Evolutionary conservation across 257 asterid species (phyloP), one percentile per base, ranked within the genome.

Genomic region (Gardenia jasminoides): DNA sequence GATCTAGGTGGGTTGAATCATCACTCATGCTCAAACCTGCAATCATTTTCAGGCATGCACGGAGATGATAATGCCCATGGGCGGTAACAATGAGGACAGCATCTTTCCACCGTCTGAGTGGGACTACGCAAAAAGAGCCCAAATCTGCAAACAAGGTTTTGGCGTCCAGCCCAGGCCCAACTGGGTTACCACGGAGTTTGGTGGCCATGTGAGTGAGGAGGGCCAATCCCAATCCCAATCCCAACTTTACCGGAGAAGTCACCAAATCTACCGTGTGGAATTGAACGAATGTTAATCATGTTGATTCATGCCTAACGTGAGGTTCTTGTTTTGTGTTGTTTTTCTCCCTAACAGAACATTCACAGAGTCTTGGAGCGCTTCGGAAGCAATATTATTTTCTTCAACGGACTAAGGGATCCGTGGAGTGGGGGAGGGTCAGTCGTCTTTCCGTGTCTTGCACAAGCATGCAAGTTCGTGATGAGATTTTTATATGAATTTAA

Each of bases 391-490:
- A 94, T 93, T 70, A 89, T 94, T 78, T 94, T 94, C 92, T 94
- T 88, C 67, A 94, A 93, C 77, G 99, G 99, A 24, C 71, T 88
- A 72, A 89, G 97, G 84, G 99, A 94, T 89, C 98, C 97, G 10
- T 94, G 99, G 98, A 93, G 99, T 67, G 96, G 94, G 33, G 99
- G 96, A 84, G 99, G 99, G 98, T 92, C 79, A 64, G 68, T 36
- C 5, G 16, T 41, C 67, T 67, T 33, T 59, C 12, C 33, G 1
- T 36, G 0, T 20, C 11, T 8, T 43, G 7, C 46, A 43, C 46
- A 43, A 43, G 46, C 46, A 43, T 7, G 7, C 46, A 43, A 43
- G 7, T 44, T 44, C 11, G 11, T 0, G 7, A 44, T 6, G 11
- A 44, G 11, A 44, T 44, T 50, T 50, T 13, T 50, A 50, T 50